Base-by-base conservation (phyloP, 2,329 filamentous ascomycete genomes). In the Exophiala oligosperma region DNA sequence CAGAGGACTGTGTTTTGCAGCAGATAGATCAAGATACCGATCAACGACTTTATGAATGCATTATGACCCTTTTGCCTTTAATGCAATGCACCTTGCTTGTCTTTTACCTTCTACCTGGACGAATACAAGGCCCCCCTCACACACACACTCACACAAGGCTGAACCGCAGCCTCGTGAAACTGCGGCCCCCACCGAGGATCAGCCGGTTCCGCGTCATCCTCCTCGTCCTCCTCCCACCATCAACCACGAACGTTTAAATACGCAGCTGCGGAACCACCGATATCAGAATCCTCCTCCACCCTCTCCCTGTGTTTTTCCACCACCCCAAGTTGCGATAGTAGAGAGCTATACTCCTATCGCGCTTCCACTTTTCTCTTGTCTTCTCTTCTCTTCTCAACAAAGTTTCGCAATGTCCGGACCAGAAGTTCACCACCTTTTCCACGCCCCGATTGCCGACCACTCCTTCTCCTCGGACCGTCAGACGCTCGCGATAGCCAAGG, bases 381-480 rank as follows among this genome's bases (percentile, higher is more conserved):
- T 17, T 17, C 17, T 17, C 17, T 17, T 17, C 17, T 17, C 50
- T 17, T 35, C 51, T 50, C 32, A 35, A 35, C 17, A 17, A 17
- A 17, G 17, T 17, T 57, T 44, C 74, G 82, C 53, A 60, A 97
- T 97, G 93, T 81, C 90, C 55, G 75, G 88, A 60, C 91, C 92
- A 65, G 91, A 97, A 82, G 90, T 96, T 59, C 91, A 97, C 78
- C 92, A 97, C 72, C 88, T 99, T 66, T 99, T 99, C 80, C 92
- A 97, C 79, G 86, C 89, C 68, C 92, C 93, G 62, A 97, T 99
- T 72, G 91, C 91, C 66, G 94, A 99, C 81, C 94, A 99, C 77
- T 97, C 93, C 57, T 99, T 99, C 84, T 96, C 92, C 65, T 87
- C 91, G 63, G 94, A 99, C 78, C 90, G 87, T 73, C 81, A 87